Percentiles rank a stretch among this genome's conserved stretches.
Evolutionary conservation across 495 filamentous ascomycete species (phyloP).

Genomic region (Penicillium odoratum): DNA sequence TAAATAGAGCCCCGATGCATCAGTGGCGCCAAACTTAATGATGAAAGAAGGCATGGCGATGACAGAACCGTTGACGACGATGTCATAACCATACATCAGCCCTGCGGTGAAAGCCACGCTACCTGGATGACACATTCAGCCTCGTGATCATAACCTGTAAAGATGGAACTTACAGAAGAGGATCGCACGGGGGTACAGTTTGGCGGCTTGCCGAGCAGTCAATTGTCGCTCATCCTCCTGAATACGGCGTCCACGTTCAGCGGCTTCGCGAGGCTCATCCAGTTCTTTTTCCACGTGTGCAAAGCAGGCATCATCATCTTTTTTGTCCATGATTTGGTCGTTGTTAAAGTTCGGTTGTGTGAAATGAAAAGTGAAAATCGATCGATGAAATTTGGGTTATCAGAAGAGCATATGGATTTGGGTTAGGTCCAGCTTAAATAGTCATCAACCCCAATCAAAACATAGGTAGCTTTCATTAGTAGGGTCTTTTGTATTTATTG

Average conservation of each 20-base stretch:
- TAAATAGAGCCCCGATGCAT: not conserved
- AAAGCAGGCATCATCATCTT: no score
- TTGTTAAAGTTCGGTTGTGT: no score
- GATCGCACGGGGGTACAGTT: not conserved
- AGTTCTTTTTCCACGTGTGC: no score
- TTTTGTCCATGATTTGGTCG: no score
- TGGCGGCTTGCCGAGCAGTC: not conserved
- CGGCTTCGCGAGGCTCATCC: not conserved
- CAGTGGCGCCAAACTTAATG: not conserved
- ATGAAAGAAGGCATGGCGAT: not conserved
- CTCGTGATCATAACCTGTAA: not conserved
- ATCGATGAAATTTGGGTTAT: no score
- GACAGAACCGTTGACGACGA: not conserved
- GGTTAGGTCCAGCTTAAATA: no score
- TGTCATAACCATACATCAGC: not conserved
- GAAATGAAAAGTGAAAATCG: no score
- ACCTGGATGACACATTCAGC: not conserved
- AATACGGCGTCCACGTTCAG: not conserved
- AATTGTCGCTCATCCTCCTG: not conserved
- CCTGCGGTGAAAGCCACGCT: not conserved
- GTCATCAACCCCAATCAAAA: no score
- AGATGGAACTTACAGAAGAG: not conserved
- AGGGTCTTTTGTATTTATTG: no score
- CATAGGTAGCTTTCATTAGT: no score
- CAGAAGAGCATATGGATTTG: no score